Evolutionary conservation across 1,139 yeast species (phyloP).

Genomic region (Taphrina pruni): DNA sequence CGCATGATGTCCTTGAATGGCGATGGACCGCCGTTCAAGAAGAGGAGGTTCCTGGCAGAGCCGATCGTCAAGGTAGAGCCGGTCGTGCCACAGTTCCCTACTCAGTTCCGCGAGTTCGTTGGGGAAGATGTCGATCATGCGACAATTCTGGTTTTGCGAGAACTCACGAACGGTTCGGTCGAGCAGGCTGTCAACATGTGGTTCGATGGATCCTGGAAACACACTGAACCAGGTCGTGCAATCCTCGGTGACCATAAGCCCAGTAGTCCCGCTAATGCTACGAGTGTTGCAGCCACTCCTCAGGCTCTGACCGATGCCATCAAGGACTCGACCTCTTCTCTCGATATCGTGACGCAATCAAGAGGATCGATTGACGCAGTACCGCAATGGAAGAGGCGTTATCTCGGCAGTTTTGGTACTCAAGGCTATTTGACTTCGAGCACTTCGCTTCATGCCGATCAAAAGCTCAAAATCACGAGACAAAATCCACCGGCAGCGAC

Average conservation of each 20-base stretch:
- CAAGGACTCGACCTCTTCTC: not conserved
- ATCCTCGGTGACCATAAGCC: slow-evolving; percentile 5
- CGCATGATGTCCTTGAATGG: slow-evolving; percentile 19
- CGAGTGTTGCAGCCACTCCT: not conserved
- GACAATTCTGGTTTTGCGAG: not conserved
- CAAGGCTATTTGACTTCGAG: slow-evolving; percentile 76
- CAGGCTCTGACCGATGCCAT: not conserved
- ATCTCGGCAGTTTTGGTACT: slow-evolving; percentile 72
- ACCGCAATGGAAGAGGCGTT: slow-evolving; percentile 51
- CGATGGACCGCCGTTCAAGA: slow-evolving; percentile 37
- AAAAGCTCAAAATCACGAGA: slow-evolving; percentile 56
- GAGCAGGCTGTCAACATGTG: slow-evolving; percentile 50
- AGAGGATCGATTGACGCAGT: not conserved
- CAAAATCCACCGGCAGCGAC: slow-evolving; percentile 47
- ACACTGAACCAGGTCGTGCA: slow-evolving; percentile 7
- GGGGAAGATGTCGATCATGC: slow-evolving; percentile 19
- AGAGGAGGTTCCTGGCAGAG: slow-evolving; percentile 33
- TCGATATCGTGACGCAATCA: not conserved
- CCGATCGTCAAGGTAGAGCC: slow-evolving; percentile 10
- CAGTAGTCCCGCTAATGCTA: not conserved
- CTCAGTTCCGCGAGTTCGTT: slow-evolving; percentile 11
- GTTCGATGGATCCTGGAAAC: slow-evolving; percentile 36
- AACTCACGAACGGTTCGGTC: slow-evolving; percentile 48
- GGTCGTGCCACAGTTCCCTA: slow-evolving; percentile 4
- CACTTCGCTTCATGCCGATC: slow-evolving; percentile 67